These are phyloP conservation scores for Pestalotiopsis sp. DNA, from an alignment of 2,329 filamentous ascomycete genomes.

Conservation along the genomic window DNA sequence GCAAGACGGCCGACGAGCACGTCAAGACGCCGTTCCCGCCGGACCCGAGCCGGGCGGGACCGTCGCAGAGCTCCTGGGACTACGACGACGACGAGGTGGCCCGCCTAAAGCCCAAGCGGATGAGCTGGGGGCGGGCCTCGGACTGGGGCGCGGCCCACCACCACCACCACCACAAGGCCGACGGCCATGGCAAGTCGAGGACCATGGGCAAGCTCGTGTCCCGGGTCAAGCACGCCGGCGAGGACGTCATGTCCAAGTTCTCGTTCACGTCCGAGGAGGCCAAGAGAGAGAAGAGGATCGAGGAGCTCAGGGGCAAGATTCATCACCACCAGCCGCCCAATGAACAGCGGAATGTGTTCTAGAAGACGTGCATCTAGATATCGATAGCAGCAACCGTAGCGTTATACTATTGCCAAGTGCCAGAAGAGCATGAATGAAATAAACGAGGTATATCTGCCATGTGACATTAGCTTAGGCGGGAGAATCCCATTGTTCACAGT, in stretches of 20 bases:
- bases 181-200: neutral
- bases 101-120: neutral
- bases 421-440: neutral
- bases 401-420: neutral
- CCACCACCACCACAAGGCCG: neutral
- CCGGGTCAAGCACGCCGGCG: constrained; percentile 9
- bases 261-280: constrained; percentile 10
- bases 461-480: no score
- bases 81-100: constrained; percentile 18
- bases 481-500: no score
- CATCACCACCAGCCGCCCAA: constrained; percentile 16
- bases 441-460: no score
- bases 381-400: neutral
- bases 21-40: constrained; percentile 20
- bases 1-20: constrained; percentile 9
- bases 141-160: neutral
- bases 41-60: neutral
- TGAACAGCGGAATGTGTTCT: neutral
- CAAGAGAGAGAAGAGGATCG: constrained; percentile 13
- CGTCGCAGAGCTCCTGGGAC: constrained; percentile 22
- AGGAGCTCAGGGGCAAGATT: constrained; percentile 39
- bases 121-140: neutral
- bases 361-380: neutral
- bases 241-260: constrained; percentile 4
- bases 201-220: constrained; percentile 13